Evolutionary conservation across 176 grass and related monocot species (phyloP), one percentile per base, ranked within the genome.

Genomic region (Cocos nucifera): DNA sequence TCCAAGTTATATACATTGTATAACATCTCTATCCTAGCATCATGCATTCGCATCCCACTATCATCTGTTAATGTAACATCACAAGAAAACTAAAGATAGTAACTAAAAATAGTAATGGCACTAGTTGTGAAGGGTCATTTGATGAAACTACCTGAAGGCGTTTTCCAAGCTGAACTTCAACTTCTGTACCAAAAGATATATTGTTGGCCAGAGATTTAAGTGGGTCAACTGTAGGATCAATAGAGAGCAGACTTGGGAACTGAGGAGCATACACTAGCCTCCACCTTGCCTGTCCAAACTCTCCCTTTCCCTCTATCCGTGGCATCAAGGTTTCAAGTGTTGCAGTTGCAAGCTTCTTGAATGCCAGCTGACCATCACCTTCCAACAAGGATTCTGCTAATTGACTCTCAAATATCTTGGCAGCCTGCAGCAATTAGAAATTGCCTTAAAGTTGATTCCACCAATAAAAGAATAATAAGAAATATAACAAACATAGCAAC

Each of bases 151-250:
- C 93, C 81, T 88, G 93, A 80, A 97, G 87, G 17, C 93, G 81
- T 73, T 62, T 88, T 60, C 93, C 93, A 25, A 91, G 81, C 70
- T 91, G 84, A 58, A 97, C 81, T 82, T 97, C 93, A 15, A 97
- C 93, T 73, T 91, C 93, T 0, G 93, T 97, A 64, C 81, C 93
- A 61, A 97, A 97, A 54, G 87, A 91, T 27, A 97, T 82, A 78
- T 91, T 91, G 66, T 97, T 97, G 59, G 93, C 93, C 35, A 97
- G 78, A 44, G 93, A 97, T 85, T 97, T 97, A 20, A 97, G 93
- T 4, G 87, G 93, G 59, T 97, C 87, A 21, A 85, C 84, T 17
- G 81, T 88, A 57, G 93, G 93, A 77, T 97, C 93, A 49, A 97
- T 76, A 72, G 87, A 97, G 26, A 97, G 84, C 68, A 97, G 75